Evolutionary conservation across 179 eudicot genomes (phyloP), one percentile per base, ranked within the genome.

Genomic region (Vitellaria paradoxa): DNA sequence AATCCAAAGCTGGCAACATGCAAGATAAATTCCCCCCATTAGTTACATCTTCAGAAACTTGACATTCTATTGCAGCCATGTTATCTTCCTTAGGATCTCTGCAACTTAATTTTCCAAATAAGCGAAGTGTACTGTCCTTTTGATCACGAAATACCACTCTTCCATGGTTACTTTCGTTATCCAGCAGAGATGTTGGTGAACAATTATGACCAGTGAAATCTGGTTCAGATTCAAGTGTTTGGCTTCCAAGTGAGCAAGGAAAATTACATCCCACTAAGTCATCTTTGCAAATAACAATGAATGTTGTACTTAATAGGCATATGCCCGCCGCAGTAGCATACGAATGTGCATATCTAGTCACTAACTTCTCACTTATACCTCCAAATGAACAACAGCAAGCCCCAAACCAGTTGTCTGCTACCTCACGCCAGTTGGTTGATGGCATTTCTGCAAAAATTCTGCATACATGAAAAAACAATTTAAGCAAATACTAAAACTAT

Each of bases 381-480:
- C 98, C 99, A 86, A 93, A 96, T 20, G 99, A 91, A 79, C 98
- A 93, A 73, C 99, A 96, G 70, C 99, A 96, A 64, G 86, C 73
- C 70, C 98, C 99, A 86, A 96, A 96, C 99, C 99, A 96, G 73
- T 96, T 96, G 83, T 96, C 99, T 69, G 99, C 98, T 59, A 79
- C 91, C 80, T 96, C 99, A 70, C 90, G 86, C 99, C 99, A 96
- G 83, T 93, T 88, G 60, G 85, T 87, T 64, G 99, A 96, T 65
- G 99, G 99, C 94, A 93, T 79, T 76, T 96, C 98, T 76, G 85
- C 84, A 75, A 96, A 90, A 60, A 78, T 80, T 83, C 99, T 96
- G 88, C 65, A 86, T 78, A 68, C 42, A 59, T 23, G 68, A 14
- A 52, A 52, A 57, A 63, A 49, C 42, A 67, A 63, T 57, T 57